Conservation (phyloP, 768 basidiomycete genomes). For the Austroboletus festivus region DNA sequence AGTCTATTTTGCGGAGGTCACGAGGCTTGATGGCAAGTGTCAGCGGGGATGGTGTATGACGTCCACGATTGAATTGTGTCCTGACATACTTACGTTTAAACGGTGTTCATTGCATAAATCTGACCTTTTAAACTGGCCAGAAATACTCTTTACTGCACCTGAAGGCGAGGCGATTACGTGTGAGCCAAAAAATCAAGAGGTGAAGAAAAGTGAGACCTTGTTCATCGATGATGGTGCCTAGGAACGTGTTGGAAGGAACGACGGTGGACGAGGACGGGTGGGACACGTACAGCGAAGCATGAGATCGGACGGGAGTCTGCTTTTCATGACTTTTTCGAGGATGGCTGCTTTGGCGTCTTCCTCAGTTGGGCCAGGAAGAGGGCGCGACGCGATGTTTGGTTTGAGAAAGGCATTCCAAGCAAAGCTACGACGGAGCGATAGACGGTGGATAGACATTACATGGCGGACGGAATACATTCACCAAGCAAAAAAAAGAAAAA, state of each 20-base stretch:
- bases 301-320: conserved; percentile 83
- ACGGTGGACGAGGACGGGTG: conserved; percentile 11
- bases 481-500: background rate
- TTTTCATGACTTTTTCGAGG: conserved; percentile 82
- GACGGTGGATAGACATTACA: conserved; percentile 30
- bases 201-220: conserved; percentile 53
- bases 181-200: conserved; percentile 6
- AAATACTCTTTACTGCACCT: conserved; percentile 86
- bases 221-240: conserved; percentile 85
- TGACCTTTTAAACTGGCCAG: conserved; percentile 86
- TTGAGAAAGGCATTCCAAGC: conserved; percentile 30
- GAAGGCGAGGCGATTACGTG: conserved; percentile 30
- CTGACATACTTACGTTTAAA: conserved; percentile 68
- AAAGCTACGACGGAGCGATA: conserved; percentile 12
- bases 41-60: conserved; percentile 21
- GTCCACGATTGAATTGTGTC: conserved; percentile 9
- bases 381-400: background rate
- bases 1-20: conserved; percentile 96
- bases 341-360: conserved; percentile 76
- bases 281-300: conserved; percentile 80
- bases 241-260: conserved; percentile 17
- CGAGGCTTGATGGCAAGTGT: conserved; percentile 59
- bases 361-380: conserved; percentile 41
- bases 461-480: conserved; percentile 38
- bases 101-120: conserved; percentile 86